Evolutionary conservation across 345 rosid species (phyloP).

Genomic region (Euclidium syriacum): DNA sequence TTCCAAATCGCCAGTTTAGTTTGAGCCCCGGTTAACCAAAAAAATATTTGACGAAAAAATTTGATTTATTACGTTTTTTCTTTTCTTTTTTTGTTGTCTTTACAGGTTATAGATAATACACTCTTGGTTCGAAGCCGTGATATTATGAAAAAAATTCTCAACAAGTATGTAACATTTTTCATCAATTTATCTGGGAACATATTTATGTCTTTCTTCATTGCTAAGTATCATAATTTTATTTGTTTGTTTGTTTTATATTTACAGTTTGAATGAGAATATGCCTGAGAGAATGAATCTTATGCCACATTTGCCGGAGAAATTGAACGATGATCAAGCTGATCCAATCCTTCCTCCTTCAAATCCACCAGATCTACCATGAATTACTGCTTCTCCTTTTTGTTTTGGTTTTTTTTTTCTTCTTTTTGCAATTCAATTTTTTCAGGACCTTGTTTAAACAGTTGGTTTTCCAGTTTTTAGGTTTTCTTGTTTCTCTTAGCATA

Average conservation of each 20-base stretch:
- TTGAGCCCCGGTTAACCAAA: too few relatives aligned
- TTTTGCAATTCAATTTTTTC: background rate
- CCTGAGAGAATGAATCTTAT: constrained; percentile 68
- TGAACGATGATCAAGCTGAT: constrained; percentile 49
- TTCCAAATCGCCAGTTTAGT: background rate
- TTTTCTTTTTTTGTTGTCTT: background rate
- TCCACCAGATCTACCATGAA: constrained; percentile 30
- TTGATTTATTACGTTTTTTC: background rate
- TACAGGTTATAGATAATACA: background rate
- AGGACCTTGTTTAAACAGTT: background rate
- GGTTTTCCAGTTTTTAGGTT: background rate
- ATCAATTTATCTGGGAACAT: background rate
- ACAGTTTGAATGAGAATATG: constrained; percentile 48
- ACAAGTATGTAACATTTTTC: constrained; percentile 29
- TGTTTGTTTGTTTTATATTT: background rate
- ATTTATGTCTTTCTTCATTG: background rate
- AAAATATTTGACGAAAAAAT: too few relatives aligned
- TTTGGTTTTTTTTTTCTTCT: background rate
- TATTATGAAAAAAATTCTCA: constrained; percentile 36
- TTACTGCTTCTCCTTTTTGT: background rate
- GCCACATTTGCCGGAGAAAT: constrained; percentile 56
- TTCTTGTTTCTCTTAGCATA: background rate
- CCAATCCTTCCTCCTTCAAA: constrained; percentile 35
- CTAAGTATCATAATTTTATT: background rate
- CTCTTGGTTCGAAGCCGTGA: constrained; percentile 39